phyloP scores from a whole-genome alignment of 768 basidiomycete species.

The Dentipellis sp. region DNA sequence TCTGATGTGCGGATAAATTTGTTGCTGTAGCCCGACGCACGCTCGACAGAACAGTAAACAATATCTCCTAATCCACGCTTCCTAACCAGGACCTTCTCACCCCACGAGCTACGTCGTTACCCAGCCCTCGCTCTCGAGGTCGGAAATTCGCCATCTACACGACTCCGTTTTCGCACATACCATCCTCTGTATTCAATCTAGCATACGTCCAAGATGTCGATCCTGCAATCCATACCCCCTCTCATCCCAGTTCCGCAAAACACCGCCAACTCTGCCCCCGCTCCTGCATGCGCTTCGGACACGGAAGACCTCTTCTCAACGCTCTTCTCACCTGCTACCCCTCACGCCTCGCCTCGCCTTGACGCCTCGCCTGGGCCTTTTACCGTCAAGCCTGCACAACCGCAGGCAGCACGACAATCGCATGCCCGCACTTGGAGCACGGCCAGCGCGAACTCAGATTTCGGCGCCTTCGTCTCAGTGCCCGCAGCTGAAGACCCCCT shows the following conservation, averaged over 20 bases:
- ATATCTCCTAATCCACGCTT: too few species aligned
- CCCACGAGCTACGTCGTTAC: too few species aligned
- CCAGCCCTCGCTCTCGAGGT: too few species aligned
- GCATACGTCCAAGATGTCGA: background rate
- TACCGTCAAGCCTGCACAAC: too few species aligned
- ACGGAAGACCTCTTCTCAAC: constrained; percentile 26
- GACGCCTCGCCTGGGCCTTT: background rate
- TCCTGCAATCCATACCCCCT: constrained; percentile 13
- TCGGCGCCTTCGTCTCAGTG: constrained; percentile 55
- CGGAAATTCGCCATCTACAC: too few species aligned
- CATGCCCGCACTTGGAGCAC: constrained; percentile 6
- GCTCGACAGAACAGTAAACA: too few species aligned
- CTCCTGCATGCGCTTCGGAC: constrained; percentile 3
- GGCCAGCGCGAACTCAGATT: constrained; percentile 31
- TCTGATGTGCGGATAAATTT: too few species aligned
- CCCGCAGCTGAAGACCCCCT: constrained; percentile 45
- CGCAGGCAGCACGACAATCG: background rate
- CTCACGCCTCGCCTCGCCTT: constrained; percentile 20
- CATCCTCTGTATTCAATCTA: too few species aligned
- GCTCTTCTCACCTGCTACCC: constrained; percentile 25
- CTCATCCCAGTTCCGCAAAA: constrained; percentile 19
- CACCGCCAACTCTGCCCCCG: background rate
- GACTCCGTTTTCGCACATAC: too few species aligned
- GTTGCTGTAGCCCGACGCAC: too few species aligned
- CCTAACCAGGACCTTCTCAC: too few species aligned